phyloP scores from a whole-genome alignment of 495 filamentous ascomycete species.

The Aspergillus indologenus region DNA sequence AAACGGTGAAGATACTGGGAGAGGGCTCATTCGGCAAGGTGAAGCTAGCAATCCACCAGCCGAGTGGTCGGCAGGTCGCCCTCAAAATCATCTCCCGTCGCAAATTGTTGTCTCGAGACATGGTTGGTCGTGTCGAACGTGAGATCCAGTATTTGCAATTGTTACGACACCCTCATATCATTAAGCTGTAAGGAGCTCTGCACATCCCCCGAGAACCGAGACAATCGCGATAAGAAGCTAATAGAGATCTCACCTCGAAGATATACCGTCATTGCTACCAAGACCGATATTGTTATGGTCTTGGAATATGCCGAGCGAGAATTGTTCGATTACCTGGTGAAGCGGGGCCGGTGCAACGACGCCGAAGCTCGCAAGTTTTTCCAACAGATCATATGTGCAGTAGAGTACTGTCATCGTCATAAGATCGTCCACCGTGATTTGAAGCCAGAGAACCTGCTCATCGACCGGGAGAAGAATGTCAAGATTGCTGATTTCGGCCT shows the following conservation, averaged over 20 bases:
- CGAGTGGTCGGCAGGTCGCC: constrained; percentile 89
- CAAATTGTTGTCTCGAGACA: constrained; percentile 92
- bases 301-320: constrained; percentile 96
- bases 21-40: constrained; percentile 99
- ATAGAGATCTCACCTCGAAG: constrained; percentile 39
- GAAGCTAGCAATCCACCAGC: constrained; percentile 88
- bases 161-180: constrained; percentile 95
- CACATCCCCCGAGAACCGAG: not conserved
- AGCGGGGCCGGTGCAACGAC: constrained; percentile 84
- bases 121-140: constrained; percentile 94
- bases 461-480: constrained; percentile 92
- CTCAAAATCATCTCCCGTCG: constrained; percentile 95
- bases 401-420: constrained; percentile 98
- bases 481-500: constrained; percentile 99
- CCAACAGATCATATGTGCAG: constrained; percentile 98
- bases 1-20: constrained; percentile 83
- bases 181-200: constrained; percentile 74
- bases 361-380: constrained; percentile 92
- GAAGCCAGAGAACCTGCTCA: constrained; percentile 93
- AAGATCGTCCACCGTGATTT: constrained; percentile 98
- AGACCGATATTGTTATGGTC: constrained; percentile 96
- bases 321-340: constrained; percentile 95
- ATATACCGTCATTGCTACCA: constrained; percentile 94
- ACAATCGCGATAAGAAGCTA: constrained; percentile 10
- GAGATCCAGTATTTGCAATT: constrained; percentile 98